phyloP scores from a whole-genome alignment of 1,284 basidiomycete species.

The Phylloporus sp. region DNA sequence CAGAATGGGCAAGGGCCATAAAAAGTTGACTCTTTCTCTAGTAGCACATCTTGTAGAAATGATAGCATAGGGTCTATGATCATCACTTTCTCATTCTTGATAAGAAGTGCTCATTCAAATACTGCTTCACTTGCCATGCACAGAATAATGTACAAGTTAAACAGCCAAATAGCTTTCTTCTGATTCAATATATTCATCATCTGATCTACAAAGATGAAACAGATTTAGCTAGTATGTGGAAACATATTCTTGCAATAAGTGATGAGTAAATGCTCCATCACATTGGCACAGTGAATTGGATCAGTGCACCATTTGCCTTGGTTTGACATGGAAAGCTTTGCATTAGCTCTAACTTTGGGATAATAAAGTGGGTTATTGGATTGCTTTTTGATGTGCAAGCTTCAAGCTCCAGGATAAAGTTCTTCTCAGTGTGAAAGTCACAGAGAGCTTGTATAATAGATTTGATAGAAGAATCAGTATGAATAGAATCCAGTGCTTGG shows the following conservation, averaged over 20 bases:
- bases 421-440: constrained; percentile 8
- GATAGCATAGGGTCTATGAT: background rate
- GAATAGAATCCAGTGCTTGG: background rate
- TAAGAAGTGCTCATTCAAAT: background rate
- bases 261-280: background rate
- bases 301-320: too few species aligned
- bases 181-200: background rate
- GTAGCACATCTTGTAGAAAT: background rate
- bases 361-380: too few species aligned
- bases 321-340: too few species aligned
- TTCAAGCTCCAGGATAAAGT: background rate
- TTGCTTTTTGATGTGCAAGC: too few species aligned
- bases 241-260: background rate
- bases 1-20: too few species aligned
- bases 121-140: background rate
- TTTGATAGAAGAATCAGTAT: background rate
- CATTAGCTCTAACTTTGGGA: too few species aligned
- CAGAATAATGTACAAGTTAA: background rate
- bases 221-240: background rate
- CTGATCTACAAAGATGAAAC: background rate
- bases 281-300: background rate
- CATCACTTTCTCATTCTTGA: background rate
- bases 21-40: background rate
- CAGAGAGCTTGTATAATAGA: constrained; percentile 3
- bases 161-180: background rate